phyloP scores from a whole-genome alignment of 176 grass and related monocot genomes.

The Leersia perrieri region DNA sequence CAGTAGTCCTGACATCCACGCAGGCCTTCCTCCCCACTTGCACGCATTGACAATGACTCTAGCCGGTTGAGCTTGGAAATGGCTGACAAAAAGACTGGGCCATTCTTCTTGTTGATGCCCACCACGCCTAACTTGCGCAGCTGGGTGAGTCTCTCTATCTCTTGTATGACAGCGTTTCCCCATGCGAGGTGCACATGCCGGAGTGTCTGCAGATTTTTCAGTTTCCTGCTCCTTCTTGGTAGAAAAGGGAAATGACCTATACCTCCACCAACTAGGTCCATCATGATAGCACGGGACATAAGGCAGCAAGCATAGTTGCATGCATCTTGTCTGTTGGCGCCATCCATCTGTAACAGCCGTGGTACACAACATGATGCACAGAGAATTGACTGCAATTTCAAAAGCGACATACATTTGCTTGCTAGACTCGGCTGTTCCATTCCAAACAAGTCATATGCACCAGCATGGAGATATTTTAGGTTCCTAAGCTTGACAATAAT shows the following conservation, averaged over 20 bases:
- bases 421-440: too few species aligned
- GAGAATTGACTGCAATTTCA: not conserved
- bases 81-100: not conserved
- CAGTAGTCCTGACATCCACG: too few species aligned
- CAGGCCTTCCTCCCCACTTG: fast-evolving
- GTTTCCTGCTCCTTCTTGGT: not conserved
- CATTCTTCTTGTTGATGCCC: not conserved
- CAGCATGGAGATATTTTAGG: not conserved
- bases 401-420: too few species aligned
- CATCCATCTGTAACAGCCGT: fast-evolving
- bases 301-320: fast-evolving
- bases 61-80: not conserved
- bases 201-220: not conserved
- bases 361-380: not conserved
- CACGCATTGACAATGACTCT: too few species aligned
- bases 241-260: too few species aligned
- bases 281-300: not conserved
- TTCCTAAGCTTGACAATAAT: not conserved
- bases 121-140: not conserved
- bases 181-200: not conserved
- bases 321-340: fast-evolving
- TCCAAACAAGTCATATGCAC: not conserved
- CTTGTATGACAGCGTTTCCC: not conserved
- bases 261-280: too few species aligned
- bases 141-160: not conserved